Conservation (phyloP, 2,329 filamentous ascomycete species). For the Ambrosiella beaveri region DNA sequence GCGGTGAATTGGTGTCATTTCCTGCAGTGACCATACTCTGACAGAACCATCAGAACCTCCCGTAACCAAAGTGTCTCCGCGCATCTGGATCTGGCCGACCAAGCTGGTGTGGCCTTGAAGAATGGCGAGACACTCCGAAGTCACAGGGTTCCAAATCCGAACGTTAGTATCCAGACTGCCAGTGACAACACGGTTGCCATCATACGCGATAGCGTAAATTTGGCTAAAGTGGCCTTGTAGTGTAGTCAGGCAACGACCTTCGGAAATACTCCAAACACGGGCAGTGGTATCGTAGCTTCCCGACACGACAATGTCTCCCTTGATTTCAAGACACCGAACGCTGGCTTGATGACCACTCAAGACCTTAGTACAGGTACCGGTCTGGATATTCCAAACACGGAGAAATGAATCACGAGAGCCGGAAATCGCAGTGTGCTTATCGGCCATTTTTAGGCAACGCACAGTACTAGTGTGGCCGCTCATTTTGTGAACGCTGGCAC, state of each 20-base stretch:
- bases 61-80: slow-evolving; percentile 84
- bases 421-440: slow-evolving; percentile 84
- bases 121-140: slow-evolving; percentile 79
- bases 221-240: slow-evolving; percentile 93
- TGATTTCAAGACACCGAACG: slow-evolving; percentile 86
- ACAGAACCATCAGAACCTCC: slow-evolving; percentile 94
- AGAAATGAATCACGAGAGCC: slow-evolving; percentile 90
- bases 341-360: slow-evolving; percentile 90
- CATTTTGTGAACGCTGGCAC: slow-evolving; percentile 51
- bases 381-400: slow-evolving; percentile 83
- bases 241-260: slow-evolving; percentile 80
- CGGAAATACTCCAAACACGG: slow-evolving; percentile 93
- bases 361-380: slow-evolving; percentile 77
- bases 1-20: slow-evolving; percentile 81
- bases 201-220: slow-evolving; percentile 96
- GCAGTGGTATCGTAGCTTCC: slow-evolving; percentile 96
- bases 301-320: slow-evolving; percentile 92
- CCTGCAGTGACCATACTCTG: slow-evolving; percentile 84
- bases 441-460: slow-evolving; percentile 93
- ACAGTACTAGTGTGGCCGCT: slow-evolving; percentile 95
- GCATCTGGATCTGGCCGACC: slow-evolving; percentile 91
- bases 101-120: slow-evolving; percentile 93
- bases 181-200: slow-evolving; percentile 82
- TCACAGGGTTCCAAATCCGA: slow-evolving; percentile 83
- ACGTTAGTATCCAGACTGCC: slow-evolving; percentile 94